Base-by-base conservation (phyloP, 306 rosid species). In the Boehmeria nivea region DNA sequence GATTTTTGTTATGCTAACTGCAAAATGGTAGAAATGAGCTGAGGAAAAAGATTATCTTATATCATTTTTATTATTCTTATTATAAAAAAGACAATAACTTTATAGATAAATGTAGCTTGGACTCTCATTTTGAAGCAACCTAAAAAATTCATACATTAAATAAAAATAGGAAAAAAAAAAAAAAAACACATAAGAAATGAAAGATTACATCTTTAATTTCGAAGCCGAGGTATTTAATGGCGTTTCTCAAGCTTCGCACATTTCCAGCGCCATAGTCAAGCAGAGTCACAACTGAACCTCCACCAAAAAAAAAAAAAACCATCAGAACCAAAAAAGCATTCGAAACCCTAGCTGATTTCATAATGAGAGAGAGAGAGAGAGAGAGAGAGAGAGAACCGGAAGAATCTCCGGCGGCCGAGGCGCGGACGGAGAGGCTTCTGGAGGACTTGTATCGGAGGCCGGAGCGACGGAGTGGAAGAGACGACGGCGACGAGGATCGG, bases 191-290 rank as follows among this genome's bases (percentile, higher is more conserved):
- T 1, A 26, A 6, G 18, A 18, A 18, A 33, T 17, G 51, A 17
- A 68, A 42, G 51, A 34, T 72, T 63, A 87, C 99, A 82, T 87
- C 96, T 81, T 83, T 85, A 49, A 91, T 84, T 49, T 83, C 80
- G 61, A 84, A 91, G 12, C 99, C 99, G 12, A 87, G 94, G 66
- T 61, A 60, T 43, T 69, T 85, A 43, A 91, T 85, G 34, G 96
- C 99, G 66, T 91, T 91, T 56, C 96, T 75, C 51, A 87, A 76
- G 61, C 99, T 87, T 51, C 95, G 85, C 59, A 91, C 96, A 61
- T 87, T 91, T 45, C 96, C 99, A 69, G 96, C 96, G 44, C 96
- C 96, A 54, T 87, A 87, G 54, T 91, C 96, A 50, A 91, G 95
- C 55, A 91, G 59, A 63, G 99, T 91, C 59, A 91, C 99, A 40